Evolutionary conservation across 2,329 filamentous ascomycete species (phyloP).

Genomic region (Pyrenochaeta sp.): DNA sequence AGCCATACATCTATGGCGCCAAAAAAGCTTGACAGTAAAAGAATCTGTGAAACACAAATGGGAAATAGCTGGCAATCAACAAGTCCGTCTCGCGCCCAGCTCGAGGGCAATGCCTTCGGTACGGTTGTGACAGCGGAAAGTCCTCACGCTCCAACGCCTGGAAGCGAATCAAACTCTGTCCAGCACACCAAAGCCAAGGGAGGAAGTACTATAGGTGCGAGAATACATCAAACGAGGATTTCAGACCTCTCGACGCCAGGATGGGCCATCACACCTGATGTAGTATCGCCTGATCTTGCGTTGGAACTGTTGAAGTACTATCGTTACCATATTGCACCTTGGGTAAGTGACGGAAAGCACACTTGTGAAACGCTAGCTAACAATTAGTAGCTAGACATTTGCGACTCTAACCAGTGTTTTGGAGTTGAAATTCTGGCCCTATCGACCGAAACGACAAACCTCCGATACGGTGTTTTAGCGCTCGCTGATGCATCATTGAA

Average conservation of each 20-base stretch:
- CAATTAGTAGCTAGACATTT: constrained; percentile 61
- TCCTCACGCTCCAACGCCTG: background rate
- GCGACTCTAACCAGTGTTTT: constrained; percentile 63
- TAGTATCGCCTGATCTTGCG: constrained; percentile 8
- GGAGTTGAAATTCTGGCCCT: constrained; percentile 61
- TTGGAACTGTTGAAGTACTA: constrained; percentile 56
- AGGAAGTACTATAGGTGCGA: too few relatives aligned
- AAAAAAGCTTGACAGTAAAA: background rate
- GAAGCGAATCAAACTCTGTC: background rate
- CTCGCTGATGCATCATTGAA: constrained; percentile 51
- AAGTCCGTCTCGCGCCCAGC: background rate
- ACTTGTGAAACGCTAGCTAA: background rate
- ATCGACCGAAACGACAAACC: constrained; percentile 55
- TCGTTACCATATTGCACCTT: constrained; percentile 62
- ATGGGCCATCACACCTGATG: background rate
- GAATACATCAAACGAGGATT: background rate
- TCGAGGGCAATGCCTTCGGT: background rate
- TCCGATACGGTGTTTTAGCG: constrained; percentile 61
- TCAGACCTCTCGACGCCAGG: background rate
- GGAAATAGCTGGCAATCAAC: background rate
- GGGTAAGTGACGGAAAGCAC: constrained; percentile 48
- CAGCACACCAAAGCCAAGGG: background rate
- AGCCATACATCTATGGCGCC: background rate
- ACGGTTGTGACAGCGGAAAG: background rate
- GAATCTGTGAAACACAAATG: too few relatives aligned